Conservation (phyloP, 495 filamentous ascomycete genomes). For the Neurospora hispaniola region DNA sequence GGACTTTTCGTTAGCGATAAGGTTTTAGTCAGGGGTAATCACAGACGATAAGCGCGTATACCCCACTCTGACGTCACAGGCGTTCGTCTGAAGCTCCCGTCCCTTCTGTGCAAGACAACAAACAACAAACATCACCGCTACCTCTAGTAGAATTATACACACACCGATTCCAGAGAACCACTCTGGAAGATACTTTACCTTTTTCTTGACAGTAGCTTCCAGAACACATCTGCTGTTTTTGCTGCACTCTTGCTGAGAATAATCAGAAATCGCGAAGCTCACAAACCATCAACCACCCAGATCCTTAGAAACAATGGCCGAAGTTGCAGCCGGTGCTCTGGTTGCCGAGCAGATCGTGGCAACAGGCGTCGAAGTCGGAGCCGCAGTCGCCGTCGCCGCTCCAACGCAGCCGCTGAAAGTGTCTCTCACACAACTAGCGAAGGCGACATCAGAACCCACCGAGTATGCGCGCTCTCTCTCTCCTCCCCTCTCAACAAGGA, state of each 20-base stretch:
- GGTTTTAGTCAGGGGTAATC: background rate
- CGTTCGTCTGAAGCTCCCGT: background rate
- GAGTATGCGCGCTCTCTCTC: constrained; percentile 5
- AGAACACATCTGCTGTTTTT: background rate
- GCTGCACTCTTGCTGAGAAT: background rate
- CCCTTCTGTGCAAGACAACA: background rate
- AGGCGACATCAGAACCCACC: constrained; percentile 11
- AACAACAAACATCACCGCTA: background rate
- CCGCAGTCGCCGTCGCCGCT: constrained; percentile 24
- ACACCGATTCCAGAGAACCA: background rate
- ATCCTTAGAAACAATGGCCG: constrained; percentile 20
- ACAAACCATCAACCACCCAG: background rate
- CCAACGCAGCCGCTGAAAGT: constrained; percentile 35
- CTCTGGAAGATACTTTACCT: background rate
- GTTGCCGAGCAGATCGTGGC: constrained; percentile 35
- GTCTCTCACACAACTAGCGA: constrained; percentile 29
- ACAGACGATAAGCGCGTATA: background rate
- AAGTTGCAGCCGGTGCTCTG: constrained; percentile 27
- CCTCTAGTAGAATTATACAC: background rate
- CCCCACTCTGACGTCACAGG: background rate
- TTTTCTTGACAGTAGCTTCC: background rate
- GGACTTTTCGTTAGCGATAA: background rate
- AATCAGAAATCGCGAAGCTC: background rate
- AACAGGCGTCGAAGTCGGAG: constrained; percentile 30
- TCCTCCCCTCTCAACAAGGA: background rate